Conservation (phyloP, 306 rosid genomes). For the Calophaca sinica region DNA sequence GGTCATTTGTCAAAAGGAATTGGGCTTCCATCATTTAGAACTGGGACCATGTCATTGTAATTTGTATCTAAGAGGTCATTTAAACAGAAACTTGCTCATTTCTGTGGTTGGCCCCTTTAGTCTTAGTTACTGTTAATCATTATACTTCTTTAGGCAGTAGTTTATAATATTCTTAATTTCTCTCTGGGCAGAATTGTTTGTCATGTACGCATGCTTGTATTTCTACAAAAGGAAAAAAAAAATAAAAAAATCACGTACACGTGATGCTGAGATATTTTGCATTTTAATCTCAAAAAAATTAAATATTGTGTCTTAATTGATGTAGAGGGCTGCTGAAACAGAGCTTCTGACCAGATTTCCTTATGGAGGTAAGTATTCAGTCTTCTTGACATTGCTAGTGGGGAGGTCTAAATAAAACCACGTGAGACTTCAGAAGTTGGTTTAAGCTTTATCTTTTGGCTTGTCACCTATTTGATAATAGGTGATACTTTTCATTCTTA, state of each 20-base stretch:
- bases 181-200: not conserved
- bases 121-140: slow-evolving; percentile 2
- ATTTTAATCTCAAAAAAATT: slow-evolving; percentile 42
- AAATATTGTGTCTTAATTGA: slow-evolving; percentile 39
- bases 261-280: slow-evolving; percentile 15
- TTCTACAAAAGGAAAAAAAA: not conserved
- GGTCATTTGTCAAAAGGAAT: slow-evolving; percentile 8
- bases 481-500: slow-evolving; percentile 7
- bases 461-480: slow-evolving; percentile 10
- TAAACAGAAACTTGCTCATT: slow-evolving; percentile 31
- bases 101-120: slow-evolving; percentile 26
- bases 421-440: not conserved
- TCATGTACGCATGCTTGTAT: slow-evolving; percentile 1
- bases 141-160: not conserved
- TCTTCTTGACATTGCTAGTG: slow-evolving; percentile 25
- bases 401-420: slow-evolving; percentile 14
- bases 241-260: not conserved
- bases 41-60: slow-evolving; percentile 2
- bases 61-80: not conserved
- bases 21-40: slow-evolving; percentile 33
- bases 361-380: slow-evolving; percentile 73
- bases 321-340: slow-evolving; percentile 92
- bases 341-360: slow-evolving; percentile 78
- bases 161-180: slow-evolving; percentile 34
- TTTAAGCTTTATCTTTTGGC: slow-evolving; percentile 8